Percentiles rank a stretch among this genome's conserved stretches.
phyloP scores from a whole-genome alignment of 2,329 filamentous ascomycete genomes.

The Fusarium beomiforme region DNA sequence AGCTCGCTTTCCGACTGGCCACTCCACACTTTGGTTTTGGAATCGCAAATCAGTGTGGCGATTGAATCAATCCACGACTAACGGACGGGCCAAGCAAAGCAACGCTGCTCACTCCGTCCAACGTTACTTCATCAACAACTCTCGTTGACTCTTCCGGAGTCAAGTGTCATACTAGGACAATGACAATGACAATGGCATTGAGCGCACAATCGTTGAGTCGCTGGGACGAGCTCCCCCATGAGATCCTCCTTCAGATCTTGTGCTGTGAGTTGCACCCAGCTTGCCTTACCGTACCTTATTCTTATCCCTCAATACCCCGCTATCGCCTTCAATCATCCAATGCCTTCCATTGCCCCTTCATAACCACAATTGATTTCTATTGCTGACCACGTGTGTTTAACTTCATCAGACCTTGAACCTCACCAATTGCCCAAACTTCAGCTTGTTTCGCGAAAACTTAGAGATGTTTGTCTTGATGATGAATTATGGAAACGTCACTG shows the following conservation, averaged over 20 bases:
- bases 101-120: background rate
- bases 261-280: constrained; percentile 59
- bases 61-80: background rate
- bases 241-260: constrained; percentile 71
- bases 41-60: constrained; percentile 10
- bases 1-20: constrained; percentile 13
- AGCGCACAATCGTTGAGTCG: constrained; percentile 27
- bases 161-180: background rate
- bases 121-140: constrained; percentile 1
- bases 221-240: constrained; percentile 67
- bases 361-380: background rate
- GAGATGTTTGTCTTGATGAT: constrained; percentile 76
- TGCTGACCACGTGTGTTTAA: constrained; percentile 30
- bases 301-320: constrained; percentile 37
- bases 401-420: constrained; percentile 49
- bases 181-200: constrained; percentile 41
- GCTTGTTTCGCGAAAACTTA: constrained; percentile 72
- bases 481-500: constrained; percentile 80
- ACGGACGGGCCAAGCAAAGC: background rate
- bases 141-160: background rate
- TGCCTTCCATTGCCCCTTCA: background rate
- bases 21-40: constrained; percentile 9
- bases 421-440: constrained; percentile 69
- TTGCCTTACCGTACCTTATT: constrained; percentile 1
- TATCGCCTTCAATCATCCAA: constrained; percentile 1